Base-by-base conservation (phyloP, 176 grass and related monocot species). In the Microstegium vimineum region DNA sequence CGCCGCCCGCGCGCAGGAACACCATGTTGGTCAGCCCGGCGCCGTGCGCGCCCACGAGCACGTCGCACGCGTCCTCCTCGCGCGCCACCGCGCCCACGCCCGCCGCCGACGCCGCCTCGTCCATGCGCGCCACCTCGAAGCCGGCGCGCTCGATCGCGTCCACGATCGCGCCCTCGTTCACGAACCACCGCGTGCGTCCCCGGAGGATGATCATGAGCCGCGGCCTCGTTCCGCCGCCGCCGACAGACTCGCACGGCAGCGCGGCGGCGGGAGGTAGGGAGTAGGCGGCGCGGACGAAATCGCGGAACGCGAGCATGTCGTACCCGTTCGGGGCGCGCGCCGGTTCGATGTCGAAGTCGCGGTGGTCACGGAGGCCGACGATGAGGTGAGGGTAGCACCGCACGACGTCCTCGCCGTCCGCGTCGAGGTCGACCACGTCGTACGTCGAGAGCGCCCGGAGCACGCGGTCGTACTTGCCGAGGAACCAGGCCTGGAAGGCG, bases 11-110 rank as follows among this genome's bases (percentile, higher is more conserved):
- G 31, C 63, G 77, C 7, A 80, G 77, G 77, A 80, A 80, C 77
- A 80, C 43, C 77, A 68, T 80, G 77, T 80, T 80, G 7, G 77
- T 80, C 12, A 80, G 63, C 43, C 77, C 77, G 7, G 77, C 77
- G 63, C 77, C 77, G 77, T 68, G 77, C 63, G 63, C 77, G 11
- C 77, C 77, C 22, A 80, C 20, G 7, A 80, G 18, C 43, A 51
- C 43, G 77, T 68, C 77, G 77, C 77, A 80, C 31, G 31, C 31
- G 77, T 68, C 63, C 77, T 68, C 63, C 63, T 10, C 20, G 3
- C 77, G 62, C 62, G 77, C 10, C 30, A 67, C 62, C 27, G 42
- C 62, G 77, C 25, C 77, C 62, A 67, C 9, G 28, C 4, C 12
- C 18, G 20, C 8, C 46, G 15, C 16, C 16, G 46, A 51, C 46